A percentile compares a stretch with the other conserved stretches of the same genome.
These are phyloP conservation scores for Salix exigua DNA, from an alignment of 345 rosid species.

Conservation along the genomic window DNA sequence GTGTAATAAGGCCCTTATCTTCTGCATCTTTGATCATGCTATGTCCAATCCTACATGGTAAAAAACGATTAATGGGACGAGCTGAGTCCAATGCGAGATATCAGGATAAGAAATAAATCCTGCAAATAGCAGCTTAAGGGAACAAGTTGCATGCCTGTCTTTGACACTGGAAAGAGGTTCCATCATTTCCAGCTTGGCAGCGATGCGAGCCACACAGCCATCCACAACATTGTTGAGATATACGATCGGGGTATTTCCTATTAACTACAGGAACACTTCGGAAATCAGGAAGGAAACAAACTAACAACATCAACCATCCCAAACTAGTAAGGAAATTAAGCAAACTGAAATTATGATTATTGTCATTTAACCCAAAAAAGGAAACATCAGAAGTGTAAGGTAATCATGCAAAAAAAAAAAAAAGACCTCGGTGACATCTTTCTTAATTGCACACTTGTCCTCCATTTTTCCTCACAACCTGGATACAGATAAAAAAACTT, in stretches of 20 bases:
- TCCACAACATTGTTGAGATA: constrained; percentile 78
- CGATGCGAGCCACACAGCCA: constrained; percentile 69
- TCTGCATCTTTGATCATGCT: constrained; percentile 94
- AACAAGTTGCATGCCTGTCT: constrained; percentile 46
- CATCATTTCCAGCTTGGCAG: constrained; percentile 93
- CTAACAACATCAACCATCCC: too few relatives aligned
- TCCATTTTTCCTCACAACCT: not conserved
- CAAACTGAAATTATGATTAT: too few relatives aligned
- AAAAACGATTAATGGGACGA: not conserved
- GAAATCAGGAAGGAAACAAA: too few relatives aligned
- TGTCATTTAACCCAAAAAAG: not conserved
- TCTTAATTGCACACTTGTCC: constrained; percentile 7
- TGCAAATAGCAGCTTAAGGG: too few relatives aligned
- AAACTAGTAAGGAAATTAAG: too few relatives aligned
- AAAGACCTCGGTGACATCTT: constrained; percentile 12
- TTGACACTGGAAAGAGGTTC: constrained; percentile 53
- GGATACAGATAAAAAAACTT: not conserved
- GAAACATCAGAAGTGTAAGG: not conserved
- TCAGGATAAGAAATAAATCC: too few relatives aligned
- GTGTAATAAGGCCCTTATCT: constrained; percentile 62
- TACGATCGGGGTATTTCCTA: constrained; percentile 94
- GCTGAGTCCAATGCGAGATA: too few relatives aligned
- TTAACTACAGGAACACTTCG: constrained; percentile 43
- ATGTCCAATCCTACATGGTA: constrained; percentile 61
- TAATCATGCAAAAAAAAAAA: not conserved